phyloP scores from a whole-genome alignment of 2,329 filamentous ascomycete genomes.

The Rhynchosporium agropyri region DNA sequence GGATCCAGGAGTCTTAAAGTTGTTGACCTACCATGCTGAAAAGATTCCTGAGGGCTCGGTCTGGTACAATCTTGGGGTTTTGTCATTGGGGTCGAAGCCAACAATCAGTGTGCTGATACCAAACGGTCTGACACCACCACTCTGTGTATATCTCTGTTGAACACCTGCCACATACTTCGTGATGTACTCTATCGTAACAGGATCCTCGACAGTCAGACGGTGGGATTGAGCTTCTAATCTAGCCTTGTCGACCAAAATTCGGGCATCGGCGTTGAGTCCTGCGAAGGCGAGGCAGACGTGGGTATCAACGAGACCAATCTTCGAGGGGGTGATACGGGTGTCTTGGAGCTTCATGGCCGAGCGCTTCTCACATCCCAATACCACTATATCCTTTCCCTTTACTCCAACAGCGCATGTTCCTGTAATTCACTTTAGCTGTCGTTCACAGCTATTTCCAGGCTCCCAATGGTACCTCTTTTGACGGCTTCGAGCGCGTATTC shows the following conservation, averaged over 20 bases:
- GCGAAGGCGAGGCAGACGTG: slow-evolving; percentile 98
- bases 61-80: slow-evolving; percentile 89
- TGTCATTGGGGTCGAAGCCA: slow-evolving; percentile 94
- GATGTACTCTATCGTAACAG: slow-evolving; percentile 98
- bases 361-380: slow-evolving; percentile 96
- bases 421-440: slow-evolving; percentile 45
- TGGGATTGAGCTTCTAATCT: slow-evolving; percentile 97
- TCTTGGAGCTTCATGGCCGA: slow-evolving; percentile 99
- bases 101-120: slow-evolving; percentile 98
- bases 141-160: slow-evolving; percentile 98
- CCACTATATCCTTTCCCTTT: slow-evolving; percentile 92
- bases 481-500: slow-evolving; percentile 99
- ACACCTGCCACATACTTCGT: slow-evolving; percentile 98
- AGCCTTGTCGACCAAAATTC: slow-evolving; percentile 98
- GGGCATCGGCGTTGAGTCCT: slow-evolving; percentile 94
- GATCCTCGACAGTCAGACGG: slow-evolving; percentile 94
- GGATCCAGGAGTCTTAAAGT: slow-evolving; percentile 35
- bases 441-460: neutral
- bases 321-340: slow-evolving; percentile 97
- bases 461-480: slow-evolving; percentile 74
- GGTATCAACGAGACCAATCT: slow-evolving; percentile 94
- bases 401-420: slow-evolving; percentile 98
- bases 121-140: slow-evolving; percentile 96
- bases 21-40: slow-evolving; percentile 79
- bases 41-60: slow-evolving; percentile 99